A percentile compares a stretch with the other conserved stretches of the same genome.
phyloP scores from a whole-genome alignment of 257 asterid species.

The Solanum corneliomulleri region DNA sequence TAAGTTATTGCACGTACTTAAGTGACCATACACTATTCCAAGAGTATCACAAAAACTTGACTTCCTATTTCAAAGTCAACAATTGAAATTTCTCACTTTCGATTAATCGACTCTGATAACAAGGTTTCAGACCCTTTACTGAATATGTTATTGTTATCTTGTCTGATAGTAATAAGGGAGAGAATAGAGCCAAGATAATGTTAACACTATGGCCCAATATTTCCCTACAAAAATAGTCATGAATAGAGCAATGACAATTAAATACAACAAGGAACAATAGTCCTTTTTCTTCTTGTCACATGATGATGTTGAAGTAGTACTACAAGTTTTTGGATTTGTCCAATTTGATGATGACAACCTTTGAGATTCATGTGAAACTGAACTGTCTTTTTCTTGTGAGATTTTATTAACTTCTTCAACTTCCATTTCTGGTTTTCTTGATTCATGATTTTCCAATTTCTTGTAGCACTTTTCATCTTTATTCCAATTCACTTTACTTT shows the following conservation, averaged over 20 bases:
- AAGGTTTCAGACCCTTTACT: accelerated
- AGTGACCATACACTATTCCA: neutral
- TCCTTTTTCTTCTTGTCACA: neutral
- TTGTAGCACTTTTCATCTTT: neutral
- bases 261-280: conserved; percentile 1
- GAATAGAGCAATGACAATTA: conserved; percentile 8
- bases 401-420: neutral
- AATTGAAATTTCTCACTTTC: neutral
- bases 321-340: neutral
- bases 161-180: neutral
- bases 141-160: neutral
- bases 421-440: neutral
- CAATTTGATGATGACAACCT: neutral
- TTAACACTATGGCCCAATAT: conserved; percentile 13
- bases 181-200: conserved; percentile 13
- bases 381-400: neutral
- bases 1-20: neutral
- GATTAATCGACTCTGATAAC: too few relatives aligned
- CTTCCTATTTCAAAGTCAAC: neutral
- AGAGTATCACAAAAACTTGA: neutral
- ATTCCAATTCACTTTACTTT: neutral
- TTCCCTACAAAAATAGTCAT: conserved; percentile 15
- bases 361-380: neutral
- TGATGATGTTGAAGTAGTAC: neutral
- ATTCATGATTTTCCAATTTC: neutral